Conservation (phyloP, 208 protist species). For the Trichomonas tenax region DNA sequence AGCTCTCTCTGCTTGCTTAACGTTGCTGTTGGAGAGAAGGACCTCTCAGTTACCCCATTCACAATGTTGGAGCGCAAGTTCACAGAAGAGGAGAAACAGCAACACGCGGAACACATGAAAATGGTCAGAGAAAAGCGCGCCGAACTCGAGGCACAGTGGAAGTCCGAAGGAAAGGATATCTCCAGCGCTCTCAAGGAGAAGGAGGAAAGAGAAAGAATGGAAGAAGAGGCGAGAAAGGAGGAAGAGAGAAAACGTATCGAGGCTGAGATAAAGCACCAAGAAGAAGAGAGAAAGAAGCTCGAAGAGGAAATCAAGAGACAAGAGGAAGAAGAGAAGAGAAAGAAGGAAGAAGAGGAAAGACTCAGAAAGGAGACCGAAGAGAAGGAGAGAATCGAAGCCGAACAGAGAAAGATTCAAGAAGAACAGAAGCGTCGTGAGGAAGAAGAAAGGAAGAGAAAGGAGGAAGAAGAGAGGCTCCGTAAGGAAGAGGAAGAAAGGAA, state of each 20-base stretch:
- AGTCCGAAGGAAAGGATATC: background rate
- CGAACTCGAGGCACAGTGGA: background rate
- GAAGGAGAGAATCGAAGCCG: background rate
- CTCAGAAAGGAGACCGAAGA: background rate
- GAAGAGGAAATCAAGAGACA: background rate
- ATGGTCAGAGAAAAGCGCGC: background rate
- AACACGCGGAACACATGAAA: background rate
- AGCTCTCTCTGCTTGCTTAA: background rate
- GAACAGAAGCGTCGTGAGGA: too few relatives aligned
- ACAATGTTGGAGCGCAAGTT: background rate
- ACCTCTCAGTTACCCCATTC: background rate
- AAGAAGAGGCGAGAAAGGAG: background rate
- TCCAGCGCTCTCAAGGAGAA: background rate
- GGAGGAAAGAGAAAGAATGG: background rate
- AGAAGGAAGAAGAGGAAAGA: background rate
- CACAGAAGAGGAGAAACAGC: background rate
- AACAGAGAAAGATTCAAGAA: background rate
- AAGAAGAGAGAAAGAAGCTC: background rate
- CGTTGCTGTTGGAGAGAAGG: background rate
- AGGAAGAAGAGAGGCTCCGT: background rate
- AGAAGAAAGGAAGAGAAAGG: background rate
- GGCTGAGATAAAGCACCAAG: background rate
- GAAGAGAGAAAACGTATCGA: background rate
- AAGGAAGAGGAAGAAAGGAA: background rate
- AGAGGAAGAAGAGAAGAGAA: background rate